Evolutionary conservation across 2,329 filamentous ascomycete species (phyloP), one percentile per base, ranked within the genome.

Genomic region (Paecilomyces variotii): DNA sequence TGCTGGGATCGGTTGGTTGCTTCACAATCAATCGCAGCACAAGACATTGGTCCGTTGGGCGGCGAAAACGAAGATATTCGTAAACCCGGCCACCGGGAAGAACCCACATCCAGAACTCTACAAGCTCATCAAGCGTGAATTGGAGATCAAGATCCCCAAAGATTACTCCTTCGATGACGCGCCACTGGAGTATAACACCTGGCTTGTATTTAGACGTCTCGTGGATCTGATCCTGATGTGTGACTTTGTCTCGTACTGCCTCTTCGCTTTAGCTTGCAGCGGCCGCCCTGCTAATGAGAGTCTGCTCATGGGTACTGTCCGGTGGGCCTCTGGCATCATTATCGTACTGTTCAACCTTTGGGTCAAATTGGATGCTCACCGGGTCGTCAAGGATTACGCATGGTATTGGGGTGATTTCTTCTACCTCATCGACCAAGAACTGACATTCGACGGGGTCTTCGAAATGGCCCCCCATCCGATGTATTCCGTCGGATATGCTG

Each of bases 371-470:
- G 94, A 99, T 75, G 94, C 94, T 24, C 94, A 99, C 75, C 85
- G 94, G 61, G 94, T 99, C 55, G 94, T 99, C 71, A 97, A 97
- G 76, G 94, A 99, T 76, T 99, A 92, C 78, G 94, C 94, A 28
- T 99, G 94, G 94, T 99, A 97, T 77, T 99, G 94, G 94, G 94
- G 94, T 61, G 94, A 99, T 76, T 97, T 97, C 78, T 99, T 97
- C 81, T 99, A 91, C 76, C 87, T 99, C 70, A 90, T 99, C 73
- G 94, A 99, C 76, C 92, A 97, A 77, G 91, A 96, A 71, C 81
- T 99, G 72, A 97, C 92, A 55, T 99, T 99, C 74, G 94, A 99
- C 71, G 94, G 94, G 58, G 94, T 99, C 62, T 99, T 97, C 72
- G 94, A 99, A 78, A 95, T 99, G 87, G 94, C 94, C 24, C 94